Evolutionary conservation across 805 yeast genomes (phyloP), one percentile per base, ranked within the genome.

Genomic region (Metschnikowia santaceciliae): DNA sequence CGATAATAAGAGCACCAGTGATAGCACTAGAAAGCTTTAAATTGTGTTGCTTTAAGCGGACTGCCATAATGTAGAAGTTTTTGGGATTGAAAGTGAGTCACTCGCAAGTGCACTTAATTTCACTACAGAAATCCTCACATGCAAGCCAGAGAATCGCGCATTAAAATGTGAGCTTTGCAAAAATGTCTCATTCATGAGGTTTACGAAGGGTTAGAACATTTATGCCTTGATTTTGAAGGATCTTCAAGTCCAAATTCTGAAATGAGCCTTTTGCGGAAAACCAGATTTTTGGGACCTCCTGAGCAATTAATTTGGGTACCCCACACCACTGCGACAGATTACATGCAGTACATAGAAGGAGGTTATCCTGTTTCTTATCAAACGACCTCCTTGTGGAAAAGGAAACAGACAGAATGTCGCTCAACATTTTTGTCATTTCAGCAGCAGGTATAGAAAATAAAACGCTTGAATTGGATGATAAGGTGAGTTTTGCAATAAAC

Each of bases 1-100:
- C 80, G 11, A 77, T 47, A 3, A 75, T 56, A 11, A 71, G 72
- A 0, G 74, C 75, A 7, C 80, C 72, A 2, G 79, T 66, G 3
- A 78, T 65, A 3, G 70, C 61, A 1, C 54, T 39, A 8, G 63
- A 49, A 3, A 61, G 45, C 38, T 56, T 56, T 48, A 53, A 58
- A 30, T 53, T 55, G 30, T 56, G 48, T 37, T 46, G 62, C 30
- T 54, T 60, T 46, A 62, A 55, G 19, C 55, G 64, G 42, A 62
- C 60, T 32, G 66, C 61, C 66, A 62, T 62, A 38, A 34, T 43
- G 40, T 26, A 7, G 23, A 22, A 32, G n/a, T 36, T 34, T 7
- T 45, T 26, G 3, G 34, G 14, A 32, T 10, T 15, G 17, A 32
- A 32, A 7, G 19, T 8, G 39, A 7, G 35, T 34, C 26, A 30